These are phyloP conservation scores for Lentinula edodes DNA, from an alignment of 768 basidiomycete genomes.

Conservation along the genomic window DNA sequence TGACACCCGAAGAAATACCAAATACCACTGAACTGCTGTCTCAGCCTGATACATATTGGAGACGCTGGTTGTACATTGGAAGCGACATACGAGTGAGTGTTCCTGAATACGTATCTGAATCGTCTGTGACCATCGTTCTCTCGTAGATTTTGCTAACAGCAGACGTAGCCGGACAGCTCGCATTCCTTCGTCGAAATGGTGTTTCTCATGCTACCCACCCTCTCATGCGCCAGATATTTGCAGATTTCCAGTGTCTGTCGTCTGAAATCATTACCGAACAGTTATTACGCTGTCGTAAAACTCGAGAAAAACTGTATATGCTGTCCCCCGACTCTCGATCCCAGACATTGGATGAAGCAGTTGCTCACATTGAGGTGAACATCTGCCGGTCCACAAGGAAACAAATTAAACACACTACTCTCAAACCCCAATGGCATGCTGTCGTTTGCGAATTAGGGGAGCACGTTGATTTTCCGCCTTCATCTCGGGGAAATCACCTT, in stretches of 20 bases:
- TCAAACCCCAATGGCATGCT: background rate
- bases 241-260: background rate
- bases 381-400: conserved; percentile 1
- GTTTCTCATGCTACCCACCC: background rate
- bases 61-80: background rate
- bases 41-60: conserved; percentile 1
- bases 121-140: background rate
- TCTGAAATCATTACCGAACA: background rate
- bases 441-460: background rate
- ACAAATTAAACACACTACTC: background rate
- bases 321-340: background rate
- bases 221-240: background rate
- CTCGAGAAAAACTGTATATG: background rate
- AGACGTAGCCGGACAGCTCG: background rate
- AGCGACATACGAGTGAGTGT: background rate
- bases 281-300: background rate
- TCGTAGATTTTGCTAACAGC: background rate
- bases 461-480: background rate
- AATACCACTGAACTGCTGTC: background rate
- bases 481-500: background rate
- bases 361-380: conserved; percentile 3
- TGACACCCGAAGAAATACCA: background rate
- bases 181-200: background rate
- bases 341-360: conserved; percentile 2
- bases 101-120: background rate